Conservation (phyloP, 257 asterid species). For the Lantana camara region DNA sequence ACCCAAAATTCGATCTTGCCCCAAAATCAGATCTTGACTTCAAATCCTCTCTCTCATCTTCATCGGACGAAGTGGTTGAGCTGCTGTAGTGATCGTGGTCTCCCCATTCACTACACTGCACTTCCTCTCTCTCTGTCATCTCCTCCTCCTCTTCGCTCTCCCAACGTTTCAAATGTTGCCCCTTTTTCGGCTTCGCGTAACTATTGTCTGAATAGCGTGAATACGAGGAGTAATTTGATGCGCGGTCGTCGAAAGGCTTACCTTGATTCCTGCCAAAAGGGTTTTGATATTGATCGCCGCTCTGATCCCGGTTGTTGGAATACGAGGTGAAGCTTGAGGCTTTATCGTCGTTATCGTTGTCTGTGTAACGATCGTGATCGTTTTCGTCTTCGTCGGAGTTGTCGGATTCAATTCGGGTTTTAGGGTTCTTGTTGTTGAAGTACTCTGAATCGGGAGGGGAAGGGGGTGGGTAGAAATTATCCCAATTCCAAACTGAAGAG, state of each 20-base stretch:
- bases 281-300: slow-evolving; percentile 32
- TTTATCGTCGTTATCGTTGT: slow-evolving; percentile 43
- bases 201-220: slow-evolving; percentile 51
- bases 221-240: slow-evolving; percentile 52
- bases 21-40: slow-evolving; percentile 70
- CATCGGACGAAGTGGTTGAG: slow-evolving; percentile 55
- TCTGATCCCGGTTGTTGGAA: slow-evolving; percentile 35
- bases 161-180: slow-evolving; percentile 45
- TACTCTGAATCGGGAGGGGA: slow-evolving; percentile 91
- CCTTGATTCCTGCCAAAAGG: slow-evolving; percentile 28
- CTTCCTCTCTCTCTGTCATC: slow-evolving; percentile 89
- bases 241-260: slow-evolving; percentile 62
- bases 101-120: slow-evolving; percentile 96
- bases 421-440: slow-evolving; percentile 42
- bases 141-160: slow-evolving; percentile 73
- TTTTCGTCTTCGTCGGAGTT: slow-evolving; percentile 28
- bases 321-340: slow-evolving; percentile 46
- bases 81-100: slow-evolving; percentile 77
- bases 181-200: slow-evolving; percentile 33
- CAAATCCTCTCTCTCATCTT: slow-evolving; percentile 49
- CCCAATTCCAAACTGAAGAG: slow-evolving; percentile 98
- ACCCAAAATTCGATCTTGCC: slow-evolving; percentile 49
- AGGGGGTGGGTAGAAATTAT: slow-evolving; percentile 90
- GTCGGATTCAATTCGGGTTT: slow-evolving; percentile 24
- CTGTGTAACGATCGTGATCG: slow-evolving; percentile 34